Conservation (phyloP, 306 rosid genomes). For the Carpinus fangiana region DNA sequence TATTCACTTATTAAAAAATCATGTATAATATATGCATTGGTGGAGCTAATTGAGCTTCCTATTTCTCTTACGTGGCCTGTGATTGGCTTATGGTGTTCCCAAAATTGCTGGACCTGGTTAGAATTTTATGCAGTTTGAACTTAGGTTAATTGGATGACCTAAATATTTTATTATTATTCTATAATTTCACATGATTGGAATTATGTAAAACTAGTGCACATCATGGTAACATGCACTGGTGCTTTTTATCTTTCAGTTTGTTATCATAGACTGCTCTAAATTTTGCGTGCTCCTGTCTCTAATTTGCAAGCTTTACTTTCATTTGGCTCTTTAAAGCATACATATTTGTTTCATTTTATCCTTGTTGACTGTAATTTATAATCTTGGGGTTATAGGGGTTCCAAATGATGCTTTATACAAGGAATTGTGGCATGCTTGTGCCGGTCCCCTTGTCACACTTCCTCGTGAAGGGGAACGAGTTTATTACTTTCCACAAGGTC, state of each 20-base stretch:
- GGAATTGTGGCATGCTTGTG: constrained; percentile 99
- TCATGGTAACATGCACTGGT: not conserved
- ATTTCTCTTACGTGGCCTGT: not conserved
- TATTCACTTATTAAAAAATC: not conserved
- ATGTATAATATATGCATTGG: not conserved
- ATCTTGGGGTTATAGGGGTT: constrained; percentile 44
- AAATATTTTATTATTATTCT: not conserved
- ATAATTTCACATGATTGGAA: not conserved
- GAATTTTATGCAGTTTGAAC: not conserved
- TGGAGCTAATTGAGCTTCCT: not conserved
- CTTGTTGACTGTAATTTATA: not conserved
- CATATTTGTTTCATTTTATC: not conserved
- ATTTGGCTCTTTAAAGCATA: not conserved
- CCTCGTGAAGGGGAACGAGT: constrained; percentile 91
- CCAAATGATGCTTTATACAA: constrained; percentile 75
- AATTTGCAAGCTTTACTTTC: not conserved
- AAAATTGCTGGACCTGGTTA: not conserved
- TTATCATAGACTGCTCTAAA: not conserved
- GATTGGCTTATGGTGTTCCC: not conserved
- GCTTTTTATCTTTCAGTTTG: not conserved
- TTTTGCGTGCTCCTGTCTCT: not conserved
- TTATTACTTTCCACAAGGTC: constrained; percentile 97
- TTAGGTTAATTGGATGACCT: not conserved
- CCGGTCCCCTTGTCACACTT: constrained; percentile 97
- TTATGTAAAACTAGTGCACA: not conserved